Percentiles rank a stretch among this genome's conserved stretches.
Evolutionary conservation across 768 basidiomycete genomes (phyloP).

Genomic region (Rhodocollybia butyracea): DNA sequence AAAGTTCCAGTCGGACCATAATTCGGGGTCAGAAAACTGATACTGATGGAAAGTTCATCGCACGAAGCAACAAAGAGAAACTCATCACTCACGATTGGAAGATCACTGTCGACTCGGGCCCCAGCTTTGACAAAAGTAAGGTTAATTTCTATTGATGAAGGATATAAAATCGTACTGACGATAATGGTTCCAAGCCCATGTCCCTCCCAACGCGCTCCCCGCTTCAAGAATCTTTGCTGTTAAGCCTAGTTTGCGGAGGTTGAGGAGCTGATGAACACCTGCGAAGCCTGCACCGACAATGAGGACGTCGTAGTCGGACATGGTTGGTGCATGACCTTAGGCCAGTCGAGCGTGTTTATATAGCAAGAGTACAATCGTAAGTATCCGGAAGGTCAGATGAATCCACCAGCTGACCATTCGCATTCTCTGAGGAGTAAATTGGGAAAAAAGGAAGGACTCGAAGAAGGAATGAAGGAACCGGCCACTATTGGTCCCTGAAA

Average conservation of each 20-base stretch:
- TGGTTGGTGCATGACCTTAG: no score
- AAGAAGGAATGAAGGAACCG: no score
- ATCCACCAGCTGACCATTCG: no score
- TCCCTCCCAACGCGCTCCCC: constrained; percentile 12
- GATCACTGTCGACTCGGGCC: constrained; percentile 14
- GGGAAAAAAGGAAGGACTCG: no score
- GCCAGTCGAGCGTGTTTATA: no score
- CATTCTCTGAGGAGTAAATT: no score
- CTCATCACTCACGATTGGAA: no score
- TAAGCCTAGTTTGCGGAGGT: constrained; percentile 11
- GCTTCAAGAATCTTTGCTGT: constrained; percentile 14
- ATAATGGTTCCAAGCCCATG: constrained; percentile 12
- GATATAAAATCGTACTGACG: background rate
- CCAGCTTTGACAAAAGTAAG: no score
- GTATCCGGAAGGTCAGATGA: no score
- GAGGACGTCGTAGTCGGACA: constrained; percentile 1
- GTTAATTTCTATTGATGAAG: background rate
- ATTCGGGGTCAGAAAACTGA: constrained; percentile 11
- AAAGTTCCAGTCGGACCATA: constrained; percentile 11
- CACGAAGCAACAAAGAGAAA: no score
- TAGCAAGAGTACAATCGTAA: no score
- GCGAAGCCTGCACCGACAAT: constrained; percentile 6
- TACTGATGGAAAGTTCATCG: background rate
- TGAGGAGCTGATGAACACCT: constrained; percentile 5
- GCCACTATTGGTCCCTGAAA: no score